phyloP scores from a whole-genome alignment of 768 basidiomycete genomes.

The Naganishia vaughanmartiniae region DNA sequence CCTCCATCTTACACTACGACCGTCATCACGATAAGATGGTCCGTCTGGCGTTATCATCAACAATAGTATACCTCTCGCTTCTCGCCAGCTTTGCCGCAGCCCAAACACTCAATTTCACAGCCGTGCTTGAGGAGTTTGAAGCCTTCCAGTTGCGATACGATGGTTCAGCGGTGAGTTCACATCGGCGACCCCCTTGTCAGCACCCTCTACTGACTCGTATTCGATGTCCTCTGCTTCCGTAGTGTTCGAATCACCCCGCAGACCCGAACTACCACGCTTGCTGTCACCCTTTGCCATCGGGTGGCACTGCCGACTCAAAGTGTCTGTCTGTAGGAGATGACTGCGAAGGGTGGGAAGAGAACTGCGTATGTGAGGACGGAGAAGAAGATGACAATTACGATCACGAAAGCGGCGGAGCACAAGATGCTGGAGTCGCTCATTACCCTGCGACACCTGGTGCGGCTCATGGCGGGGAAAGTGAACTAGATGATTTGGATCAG shows the following conservation, averaged over 20 bases:
- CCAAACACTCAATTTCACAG: conserved; percentile 6
- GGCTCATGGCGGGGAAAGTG: too few species aligned
- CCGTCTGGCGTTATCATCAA: background rate
- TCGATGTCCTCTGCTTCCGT: background rate
- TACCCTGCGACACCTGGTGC: too few species aligned
- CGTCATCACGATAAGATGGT: background rate
- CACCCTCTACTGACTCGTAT: background rate
- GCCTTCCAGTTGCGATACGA: conserved; percentile 12
- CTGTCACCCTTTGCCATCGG: conserved; percentile 24
- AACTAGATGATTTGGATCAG: too few species aligned
- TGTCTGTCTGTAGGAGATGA: conserved; percentile 18
- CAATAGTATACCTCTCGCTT: background rate
- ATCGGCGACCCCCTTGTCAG: background rate
- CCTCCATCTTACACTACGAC: background rate
- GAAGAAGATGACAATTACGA: background rate
- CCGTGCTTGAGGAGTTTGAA: conserved; percentile 6
- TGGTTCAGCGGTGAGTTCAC: conserved; percentile 18
- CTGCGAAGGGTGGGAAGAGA: conserved; percentile 16
- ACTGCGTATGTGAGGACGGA: conserved; percentile 16
- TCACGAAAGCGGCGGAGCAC: background rate
- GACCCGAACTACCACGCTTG: conserved; percentile 23
- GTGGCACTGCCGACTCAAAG: conserved; percentile 1
- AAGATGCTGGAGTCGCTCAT: background rate
- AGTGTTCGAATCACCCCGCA: conserved; percentile 23
- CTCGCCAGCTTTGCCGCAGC: background rate